Base-by-base conservation (phyloP, 1,284 basidiomycete genomes). In the Cryptococcus neoformans region DNA sequence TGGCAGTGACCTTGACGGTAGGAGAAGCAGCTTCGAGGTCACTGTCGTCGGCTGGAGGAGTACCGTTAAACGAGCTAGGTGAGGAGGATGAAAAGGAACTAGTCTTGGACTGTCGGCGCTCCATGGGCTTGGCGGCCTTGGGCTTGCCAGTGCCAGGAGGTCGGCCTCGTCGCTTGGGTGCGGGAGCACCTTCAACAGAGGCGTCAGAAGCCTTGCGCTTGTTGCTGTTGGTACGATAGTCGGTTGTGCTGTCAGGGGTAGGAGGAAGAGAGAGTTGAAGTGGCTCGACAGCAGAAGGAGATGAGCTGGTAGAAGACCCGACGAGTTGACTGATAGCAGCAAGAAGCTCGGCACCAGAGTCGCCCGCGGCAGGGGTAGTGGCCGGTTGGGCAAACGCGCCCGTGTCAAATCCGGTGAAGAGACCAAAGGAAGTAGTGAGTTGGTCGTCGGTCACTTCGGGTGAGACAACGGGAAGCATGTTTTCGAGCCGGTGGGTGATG, bases 191-290 rank as follows among this genome's bases (percentile, higher is more conserved):
- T 4, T 53, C 45, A 14, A 59, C 61, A 44, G 60, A 62, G 8
- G 44, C 37, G 21, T 67, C 64, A 6, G 66, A 67, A 9, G 47
- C 57, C 63, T 73, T 73, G 53, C 71, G 68, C 68, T 73, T 73
- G 55, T 67, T 56, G 35, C 28, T 36, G 28, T 56, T 12, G 17
- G 17, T 28, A 41, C 10, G 40, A 11, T 41, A n/a, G n/a, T 10
- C 40, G n/a, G 40, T n/a, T 10, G n/a, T n/a, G n/a, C 10, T 10
- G n/a, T 10, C 11, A 5, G 45, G n/a, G 34, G 17, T 57, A 53
- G 55, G 53, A 39, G 53, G 49, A 34, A 51, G 56, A 35, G 57
- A 42, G 6, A 57, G 46, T 21, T 53, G 51, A 46, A 54, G 51
- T 2, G 62, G 53, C 49, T 59, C 54, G 28, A 59, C 47, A 36